Base-by-base conservation (phyloP, 768 basidiomycete species). In the Trametes punicea region DNA sequence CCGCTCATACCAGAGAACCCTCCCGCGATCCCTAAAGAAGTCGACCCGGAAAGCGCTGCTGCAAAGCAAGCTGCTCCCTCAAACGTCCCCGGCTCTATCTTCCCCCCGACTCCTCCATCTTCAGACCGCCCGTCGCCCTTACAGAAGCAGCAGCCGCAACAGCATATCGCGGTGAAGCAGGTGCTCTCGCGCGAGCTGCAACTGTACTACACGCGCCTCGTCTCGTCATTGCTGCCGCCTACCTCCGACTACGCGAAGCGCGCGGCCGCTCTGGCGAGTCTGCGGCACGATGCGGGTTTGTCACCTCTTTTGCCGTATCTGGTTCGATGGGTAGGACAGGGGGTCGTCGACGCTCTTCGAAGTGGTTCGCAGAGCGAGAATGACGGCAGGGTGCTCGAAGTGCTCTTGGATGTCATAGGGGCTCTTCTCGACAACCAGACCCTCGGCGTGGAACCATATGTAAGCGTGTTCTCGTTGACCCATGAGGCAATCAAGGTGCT, bases 1-100 rank as follows among this genome's bases (percentile, higher is more conserved):
- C 95, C 96, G 0, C 81, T 93, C n/a, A 90, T 96, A 46, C 91
- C 92, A 11, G 93, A 97, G 68, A 98, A 98, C 69, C 94, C 94
- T 0, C 88, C 91, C n/a, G 85, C 87, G 1, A 76, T 89, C 40
- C 85, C 87, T 0, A 75, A 81, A 62, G 84, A 86, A 20, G 64
- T 69, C 23, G 74, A 71, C 25, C 67, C 54, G 47, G 74, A 71
- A n/a, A 65, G 70, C 9, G 65, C 71, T 7, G 55, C 41, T 27
- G 60, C 51, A 18, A 61, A 62, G 23, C 62, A 60, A 50, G 61
- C 56, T 4, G 46, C 45, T 8, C n/a, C 57, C 6, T 27, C 60
- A 40, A 50, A 34, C 16, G 68, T 21, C 58, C 75, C 64, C 27
- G 60, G 62, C 26, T 56, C 65, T 2, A 49, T 69, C 49, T 64